Evolutionary conservation across 306 rosid genomes (phyloP).

Genomic region (Fragaria vesca): DNA sequence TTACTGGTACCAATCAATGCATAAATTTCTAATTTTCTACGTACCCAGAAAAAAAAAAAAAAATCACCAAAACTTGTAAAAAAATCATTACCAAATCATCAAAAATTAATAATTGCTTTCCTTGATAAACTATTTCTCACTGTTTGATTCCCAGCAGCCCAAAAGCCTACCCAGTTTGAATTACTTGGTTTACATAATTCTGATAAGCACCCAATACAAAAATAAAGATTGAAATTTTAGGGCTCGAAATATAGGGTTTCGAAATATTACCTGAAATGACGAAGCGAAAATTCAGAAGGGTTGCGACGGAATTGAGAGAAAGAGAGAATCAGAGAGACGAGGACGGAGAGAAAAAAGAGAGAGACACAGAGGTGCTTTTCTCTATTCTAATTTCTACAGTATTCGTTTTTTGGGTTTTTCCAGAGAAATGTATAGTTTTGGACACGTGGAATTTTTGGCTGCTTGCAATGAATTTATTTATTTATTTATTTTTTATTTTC

Average conservation of each 20-base stretch:
- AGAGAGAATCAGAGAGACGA: neutral
- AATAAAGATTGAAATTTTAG: neutral
- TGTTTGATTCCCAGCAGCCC: neutral
- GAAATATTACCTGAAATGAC: slow-evolving; percentile 11
- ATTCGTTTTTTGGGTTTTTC: neutral
- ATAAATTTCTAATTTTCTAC: neutral
- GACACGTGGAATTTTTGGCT: neutral
- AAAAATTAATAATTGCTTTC: neutral
- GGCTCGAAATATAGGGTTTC: neutral
- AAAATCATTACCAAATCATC: neutral
- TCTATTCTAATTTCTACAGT: neutral
- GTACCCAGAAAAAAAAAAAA: too few species aligned
- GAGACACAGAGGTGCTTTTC: neutral
- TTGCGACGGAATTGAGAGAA: neutral
- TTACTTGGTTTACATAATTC: neutral
- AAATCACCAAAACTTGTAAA: neutral
- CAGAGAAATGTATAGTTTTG: neutral
- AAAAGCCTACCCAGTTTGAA: neutral
- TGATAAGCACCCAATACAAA: neutral
- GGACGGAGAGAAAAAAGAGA: too few species aligned
- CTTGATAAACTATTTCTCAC: neutral
- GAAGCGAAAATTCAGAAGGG: neutral
- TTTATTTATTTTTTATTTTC: too few species aligned
- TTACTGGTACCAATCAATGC: neutral
- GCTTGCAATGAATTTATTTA: neutral